These are phyloP conservation scores for Danielia oregonensis DNA, from an alignment of 805 yeast genomes.

Conservation along the genomic window DNA sequence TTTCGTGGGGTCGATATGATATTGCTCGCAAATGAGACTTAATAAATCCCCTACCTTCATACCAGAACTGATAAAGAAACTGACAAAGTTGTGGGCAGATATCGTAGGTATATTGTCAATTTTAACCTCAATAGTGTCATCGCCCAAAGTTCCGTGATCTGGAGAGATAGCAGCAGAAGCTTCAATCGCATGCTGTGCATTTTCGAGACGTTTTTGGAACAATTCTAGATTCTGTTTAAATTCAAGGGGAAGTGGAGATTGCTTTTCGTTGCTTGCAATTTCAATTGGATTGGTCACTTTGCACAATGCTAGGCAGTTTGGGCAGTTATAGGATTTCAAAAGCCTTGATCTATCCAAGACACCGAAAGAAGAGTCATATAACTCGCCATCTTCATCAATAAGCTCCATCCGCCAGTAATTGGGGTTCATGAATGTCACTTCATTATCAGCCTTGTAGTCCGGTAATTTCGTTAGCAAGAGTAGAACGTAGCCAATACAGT, in stretches of 20 bases:
- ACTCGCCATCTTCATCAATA: constrained; percentile 92
- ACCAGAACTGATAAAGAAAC: constrained; percentile 11
- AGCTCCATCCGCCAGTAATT: constrained; percentile 73
- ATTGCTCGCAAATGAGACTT: constrained; percentile 24
- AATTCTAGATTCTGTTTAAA: constrained; percentile 23
- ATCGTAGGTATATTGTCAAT: constrained; percentile 11
- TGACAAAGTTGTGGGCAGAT: constrained; percentile 9
- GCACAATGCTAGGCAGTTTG: constrained; percentile 77
- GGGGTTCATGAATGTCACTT: constrained; percentile 43
- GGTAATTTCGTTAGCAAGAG: constrained; percentile 23
- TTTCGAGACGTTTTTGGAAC: neutral
- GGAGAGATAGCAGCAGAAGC: neutral
- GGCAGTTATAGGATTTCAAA: constrained; percentile 67
- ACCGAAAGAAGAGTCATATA: constrained; percentile 83
- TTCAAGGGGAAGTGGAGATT: constrained; percentile 53
- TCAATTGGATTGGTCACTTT: constrained; percentile 47
- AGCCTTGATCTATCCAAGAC: constrained; percentile 66
- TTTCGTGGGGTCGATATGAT: constrained; percentile 23
- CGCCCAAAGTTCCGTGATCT: neutral
- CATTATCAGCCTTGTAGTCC: constrained; percentile 12
- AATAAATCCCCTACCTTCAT: constrained; percentile 15
- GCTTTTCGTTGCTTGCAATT: constrained; percentile 41
- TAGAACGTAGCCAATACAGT: constrained; percentile 40
- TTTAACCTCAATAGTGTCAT: constrained; percentile 12
- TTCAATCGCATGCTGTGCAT: neutral